These are phyloP conservation scores for Penicillium sp. DNA, from an alignment of 2,329 filamentous ascomycete species.

Conservation along the genomic window DNA sequence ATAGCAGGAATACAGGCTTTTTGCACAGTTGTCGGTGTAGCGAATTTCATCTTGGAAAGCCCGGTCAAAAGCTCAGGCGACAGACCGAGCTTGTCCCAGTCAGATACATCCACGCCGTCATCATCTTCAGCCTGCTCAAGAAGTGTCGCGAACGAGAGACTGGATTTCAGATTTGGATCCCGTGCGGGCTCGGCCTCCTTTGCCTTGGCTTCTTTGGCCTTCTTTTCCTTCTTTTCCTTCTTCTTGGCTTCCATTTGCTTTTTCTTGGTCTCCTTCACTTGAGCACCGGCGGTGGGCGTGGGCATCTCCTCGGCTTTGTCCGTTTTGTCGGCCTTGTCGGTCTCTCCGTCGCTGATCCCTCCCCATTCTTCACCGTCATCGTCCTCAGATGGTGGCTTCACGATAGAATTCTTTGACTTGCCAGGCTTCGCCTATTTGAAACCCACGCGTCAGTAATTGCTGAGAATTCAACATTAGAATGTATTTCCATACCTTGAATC, in stretches of 20 bases:
- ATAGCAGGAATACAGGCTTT: slow-evolving; percentile 76
- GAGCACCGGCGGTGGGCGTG: slow-evolving; percentile 7
- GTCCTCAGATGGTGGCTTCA: slow-evolving; percentile 23
- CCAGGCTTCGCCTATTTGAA: slow-evolving; percentile 33
- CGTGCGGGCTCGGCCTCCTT: slow-evolving; percentile 35
- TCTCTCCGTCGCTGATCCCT: slow-evolving; percentile 60
- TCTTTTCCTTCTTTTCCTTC: slow-evolving; percentile 31
- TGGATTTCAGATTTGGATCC: slow-evolving; percentile 30
- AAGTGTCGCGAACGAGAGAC: slow-evolving; percentile 39
- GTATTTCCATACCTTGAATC: slow-evolving; percentile 39
- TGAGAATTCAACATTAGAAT: background rate
- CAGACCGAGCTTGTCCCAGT: slow-evolving; percentile 73
- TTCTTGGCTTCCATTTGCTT: slow-evolving; percentile 18
- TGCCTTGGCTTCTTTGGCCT: slow-evolving; percentile 15
- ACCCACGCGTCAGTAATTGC: background rate
- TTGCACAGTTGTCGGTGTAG: slow-evolving; percentile 80
- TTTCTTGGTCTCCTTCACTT: background rate
- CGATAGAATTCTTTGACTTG: slow-evolving; percentile 33
- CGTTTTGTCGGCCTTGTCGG: background rate
- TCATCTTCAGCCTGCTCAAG: slow-evolving; percentile 46
- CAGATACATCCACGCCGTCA: slow-evolving; percentile 67
- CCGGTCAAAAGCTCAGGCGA: slow-evolving; percentile 70
- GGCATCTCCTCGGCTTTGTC: slow-evolving; percentile 15
- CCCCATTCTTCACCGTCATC: slow-evolving; percentile 60
- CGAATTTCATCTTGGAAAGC: slow-evolving; percentile 75